phyloP scores from a whole-genome alignment of 2,329 filamentous ascomycete species.

The Colletotrichum sp. region DNA sequence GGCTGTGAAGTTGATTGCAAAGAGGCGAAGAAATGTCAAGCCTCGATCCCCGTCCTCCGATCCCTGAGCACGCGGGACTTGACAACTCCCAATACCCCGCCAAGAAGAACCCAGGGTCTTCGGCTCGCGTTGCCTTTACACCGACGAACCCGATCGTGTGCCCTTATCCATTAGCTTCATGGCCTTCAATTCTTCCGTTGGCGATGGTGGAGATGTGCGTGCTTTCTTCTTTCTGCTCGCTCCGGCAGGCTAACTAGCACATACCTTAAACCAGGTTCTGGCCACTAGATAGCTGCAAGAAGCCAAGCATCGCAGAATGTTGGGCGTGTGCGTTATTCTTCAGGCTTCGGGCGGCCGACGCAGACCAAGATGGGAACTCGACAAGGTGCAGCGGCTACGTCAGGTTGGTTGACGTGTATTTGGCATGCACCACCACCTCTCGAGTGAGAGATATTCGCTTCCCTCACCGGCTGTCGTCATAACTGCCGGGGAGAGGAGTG shows the following conservation, averaged over 20 bases:
- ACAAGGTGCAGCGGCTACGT: background rate
- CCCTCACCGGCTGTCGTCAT: background rate
- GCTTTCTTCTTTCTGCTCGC: background rate
- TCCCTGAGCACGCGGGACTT: background rate
- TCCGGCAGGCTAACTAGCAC: background rate
- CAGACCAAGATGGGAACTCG: background rate
- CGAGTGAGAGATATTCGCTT: background rate
- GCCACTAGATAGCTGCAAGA: background rate
- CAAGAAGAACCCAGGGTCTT: background rate
- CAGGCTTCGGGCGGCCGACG: background rate
- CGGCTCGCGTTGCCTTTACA: slow-evolving; percentile 6
- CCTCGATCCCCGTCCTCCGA: background rate
- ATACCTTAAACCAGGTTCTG: background rate
- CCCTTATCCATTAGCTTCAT: background rate
- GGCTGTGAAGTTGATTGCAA: background rate
- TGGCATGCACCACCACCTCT: background rate
- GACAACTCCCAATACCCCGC: background rate
- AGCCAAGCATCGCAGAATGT: too few species aligned
- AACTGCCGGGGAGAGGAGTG: background rate
- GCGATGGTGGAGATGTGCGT: background rate
- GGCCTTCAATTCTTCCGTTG: background rate
- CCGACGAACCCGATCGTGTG: background rate
- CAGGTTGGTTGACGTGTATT: background rate
- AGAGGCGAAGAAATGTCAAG: background rate
- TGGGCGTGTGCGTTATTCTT: background rate